These are phyloP conservation scores for Rhododendron griersonianum DNA, from an alignment of 148 eudicot genomes.

Conservation along the genomic window DNA sequence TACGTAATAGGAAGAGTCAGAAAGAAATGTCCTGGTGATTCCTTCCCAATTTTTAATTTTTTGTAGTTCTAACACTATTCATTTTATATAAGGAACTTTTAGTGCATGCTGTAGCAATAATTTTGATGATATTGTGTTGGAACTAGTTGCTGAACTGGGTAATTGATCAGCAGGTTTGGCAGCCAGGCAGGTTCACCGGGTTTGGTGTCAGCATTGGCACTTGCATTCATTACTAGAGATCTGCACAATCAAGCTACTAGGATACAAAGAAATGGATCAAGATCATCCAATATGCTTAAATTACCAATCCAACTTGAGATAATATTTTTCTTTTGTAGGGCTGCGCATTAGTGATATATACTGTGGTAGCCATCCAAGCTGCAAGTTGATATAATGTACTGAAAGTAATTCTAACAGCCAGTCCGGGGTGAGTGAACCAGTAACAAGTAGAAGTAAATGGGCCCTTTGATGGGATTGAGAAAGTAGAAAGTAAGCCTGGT, in stretches of 20 bases:
- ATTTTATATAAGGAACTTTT: not conserved
- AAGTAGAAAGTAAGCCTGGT: not conserved
- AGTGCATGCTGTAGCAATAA: not conserved
- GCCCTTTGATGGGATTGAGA: constrained; percentile 6
- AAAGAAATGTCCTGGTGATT: not conserved
- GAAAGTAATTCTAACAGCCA: not conserved
- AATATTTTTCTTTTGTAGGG: not conserved
- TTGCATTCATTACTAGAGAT: not conserved
- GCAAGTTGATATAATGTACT: not conserved
- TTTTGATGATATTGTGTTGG: not conserved
- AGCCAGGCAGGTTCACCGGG: not conserved
- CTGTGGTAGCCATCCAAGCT: not conserved
- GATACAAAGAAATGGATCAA: not conserved
- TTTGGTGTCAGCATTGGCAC: not conserved
- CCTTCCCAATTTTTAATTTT: no score
- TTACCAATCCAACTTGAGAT: not conserved
- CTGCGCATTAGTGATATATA: not conserved
- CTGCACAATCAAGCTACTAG: not conserved
- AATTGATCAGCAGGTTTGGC: not conserved
- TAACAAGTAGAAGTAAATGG: constrained; percentile 2
- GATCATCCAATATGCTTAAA: not conserved
- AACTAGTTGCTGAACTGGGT: not conserved
- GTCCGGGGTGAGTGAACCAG: not conserved
- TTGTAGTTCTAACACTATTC: not conserved
- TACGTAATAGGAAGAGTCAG: not conserved